A percentile compares a stretch with the other conserved stretches of the same genome.
These are phyloP conservation scores for Malus orientalis DNA, from an alignment of 306 rosid species.

Conservation along the genomic window DNA sequence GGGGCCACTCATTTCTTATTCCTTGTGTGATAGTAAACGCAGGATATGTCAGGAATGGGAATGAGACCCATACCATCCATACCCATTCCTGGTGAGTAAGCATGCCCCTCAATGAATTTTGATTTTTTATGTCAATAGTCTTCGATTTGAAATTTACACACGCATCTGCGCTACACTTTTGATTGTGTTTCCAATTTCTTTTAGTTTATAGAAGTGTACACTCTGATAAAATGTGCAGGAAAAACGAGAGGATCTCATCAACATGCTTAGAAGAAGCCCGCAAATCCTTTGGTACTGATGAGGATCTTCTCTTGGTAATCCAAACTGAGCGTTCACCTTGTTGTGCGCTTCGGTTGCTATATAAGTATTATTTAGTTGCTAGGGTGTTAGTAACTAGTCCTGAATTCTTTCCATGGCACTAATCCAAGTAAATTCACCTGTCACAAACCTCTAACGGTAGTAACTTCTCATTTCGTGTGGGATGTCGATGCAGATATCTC, in stretches of 20 bases:
- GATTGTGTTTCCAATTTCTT: background rate
- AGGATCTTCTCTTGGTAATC: slow-evolving; percentile 88
- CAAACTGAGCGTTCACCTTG: background rate
- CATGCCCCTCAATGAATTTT: background rate
- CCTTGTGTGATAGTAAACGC: background rate
- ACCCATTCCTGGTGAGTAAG: background rate
- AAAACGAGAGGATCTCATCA: slow-evolving; percentile 62
- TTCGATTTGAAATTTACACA: background rate
- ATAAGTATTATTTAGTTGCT: background rate
- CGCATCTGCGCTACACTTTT: background rate
- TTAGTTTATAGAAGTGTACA: background rate
- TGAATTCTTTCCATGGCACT: background rate
- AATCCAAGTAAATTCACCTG: background rate
- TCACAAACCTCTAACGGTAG: background rate
- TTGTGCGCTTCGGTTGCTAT: background rate
- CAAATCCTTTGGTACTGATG: slow-evolving; percentile 91
- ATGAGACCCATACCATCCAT: background rate
- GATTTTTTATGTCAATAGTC: background rate
- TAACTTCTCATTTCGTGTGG: slow-evolving; percentile 10
- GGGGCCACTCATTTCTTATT: background rate
- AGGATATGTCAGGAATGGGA: background rate
- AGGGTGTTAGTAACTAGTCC: background rate
- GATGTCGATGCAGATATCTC: slow-evolving; percentile 52
- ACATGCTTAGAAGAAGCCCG: slow-evolving; percentile 82
- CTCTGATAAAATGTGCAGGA: slow-evolving; percentile 35